Evolutionary conservation across 108 stramenopile species (phyloP).

Genomic region (Skeletonema grethae): DNA sequence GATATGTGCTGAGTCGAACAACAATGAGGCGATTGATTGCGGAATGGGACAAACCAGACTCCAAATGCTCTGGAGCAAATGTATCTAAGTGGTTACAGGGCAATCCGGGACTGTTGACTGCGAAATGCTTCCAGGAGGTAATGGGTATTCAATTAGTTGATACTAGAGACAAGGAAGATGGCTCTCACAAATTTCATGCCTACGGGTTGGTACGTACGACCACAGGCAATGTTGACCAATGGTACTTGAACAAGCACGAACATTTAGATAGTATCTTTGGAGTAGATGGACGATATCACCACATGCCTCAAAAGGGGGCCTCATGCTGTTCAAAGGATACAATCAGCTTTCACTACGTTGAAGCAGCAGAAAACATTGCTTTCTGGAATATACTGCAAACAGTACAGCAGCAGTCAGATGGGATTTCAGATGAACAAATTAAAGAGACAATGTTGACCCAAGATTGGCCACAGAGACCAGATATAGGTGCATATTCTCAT

Average conservation of each 20-base stretch:
- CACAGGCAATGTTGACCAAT: conserved; percentile 78
- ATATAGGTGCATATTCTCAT: conserved; percentile 70
- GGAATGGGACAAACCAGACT: conserved; percentile 63
- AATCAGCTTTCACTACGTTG: conserved; percentile 91
- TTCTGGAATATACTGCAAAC: conserved; percentile 68
- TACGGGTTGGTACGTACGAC: conserved; percentile 76
- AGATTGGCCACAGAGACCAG: conserved; percentile 71
- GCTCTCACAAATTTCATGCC: conserved; percentile 76
- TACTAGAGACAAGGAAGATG: conserved; percentile 61
- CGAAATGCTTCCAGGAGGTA: conserved; percentile 66
- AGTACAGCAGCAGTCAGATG: conserved; percentile 51
- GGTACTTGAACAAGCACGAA: conserved; percentile 83
- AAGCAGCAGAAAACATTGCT: conserved; percentile 68
- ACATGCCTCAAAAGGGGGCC: conserved; percentile 46
- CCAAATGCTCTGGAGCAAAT: conserved; percentile 50
- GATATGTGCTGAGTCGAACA: conserved; percentile 76
- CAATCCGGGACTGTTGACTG: conserved; percentile 78
- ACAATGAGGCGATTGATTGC: conserved; percentile 73
- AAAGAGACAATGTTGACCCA: conserved; percentile 57
- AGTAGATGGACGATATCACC: conserved; percentile 51
- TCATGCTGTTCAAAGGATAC: conserved; percentile 75
- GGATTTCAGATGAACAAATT: conserved; percentile 67
- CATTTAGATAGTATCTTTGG: conserved; percentile 53
- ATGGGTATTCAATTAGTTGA: conserved; percentile 61
- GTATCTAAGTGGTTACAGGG: conserved; percentile 75